A percentile compares a stretch with the other conserved stretches of the same genome.
Conservation (phyloP, 2,329 filamentous ascomycete genomes). For the Phialemonium atrogriseum region DNA sequence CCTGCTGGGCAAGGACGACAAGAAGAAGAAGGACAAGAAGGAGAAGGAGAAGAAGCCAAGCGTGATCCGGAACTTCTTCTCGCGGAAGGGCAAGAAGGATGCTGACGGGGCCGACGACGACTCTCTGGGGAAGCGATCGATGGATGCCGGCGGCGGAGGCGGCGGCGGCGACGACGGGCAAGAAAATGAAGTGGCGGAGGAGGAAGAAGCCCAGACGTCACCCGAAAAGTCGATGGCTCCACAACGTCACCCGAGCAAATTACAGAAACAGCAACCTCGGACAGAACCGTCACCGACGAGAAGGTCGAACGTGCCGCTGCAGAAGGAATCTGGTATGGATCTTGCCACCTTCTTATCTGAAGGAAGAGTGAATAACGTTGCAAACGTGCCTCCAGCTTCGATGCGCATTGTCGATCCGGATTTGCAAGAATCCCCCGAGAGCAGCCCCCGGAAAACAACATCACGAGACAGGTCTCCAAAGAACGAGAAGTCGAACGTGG, state of each 20-base stretch:
- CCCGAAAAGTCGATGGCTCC: conserved; percentile 33
- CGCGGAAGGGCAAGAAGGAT: conserved; percentile 53
- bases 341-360: conserved; percentile 33
- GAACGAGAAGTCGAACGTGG: conserved; percentile 31
- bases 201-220: conserved; percentile 33
- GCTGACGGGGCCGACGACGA: conserved; percentile 50
- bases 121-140: conserved; percentile 52
- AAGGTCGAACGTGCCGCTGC: conserved; percentile 23
- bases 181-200: conserved; percentile 32
- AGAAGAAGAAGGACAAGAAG: conserved; percentile 65
- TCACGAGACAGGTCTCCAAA: conserved; percentile 25
- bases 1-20: conserved; percentile 53
- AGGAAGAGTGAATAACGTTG: conserved; percentile 40
- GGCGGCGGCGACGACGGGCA: too few relatives aligned
- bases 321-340: conserved; percentile 28
- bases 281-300: conserved; percentile 37
- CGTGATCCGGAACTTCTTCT: conserved; percentile 52
- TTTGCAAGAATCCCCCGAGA: conserved; percentile 12
- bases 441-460: conserved; percentile 20
- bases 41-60: conserved; percentile 61
- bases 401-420: conserved; percentile 48
- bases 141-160: too few relatives aligned
- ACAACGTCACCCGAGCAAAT: conserved; percentile 55
- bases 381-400: conserved; percentile 46
- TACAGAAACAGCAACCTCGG: conserved; percentile 58